Evolutionary conservation across 2,329 filamentous ascomycete genomes (phyloP), one percentile per base, ranked within the genome.

Genomic region (Ceratocystis smalleyi): DNA sequence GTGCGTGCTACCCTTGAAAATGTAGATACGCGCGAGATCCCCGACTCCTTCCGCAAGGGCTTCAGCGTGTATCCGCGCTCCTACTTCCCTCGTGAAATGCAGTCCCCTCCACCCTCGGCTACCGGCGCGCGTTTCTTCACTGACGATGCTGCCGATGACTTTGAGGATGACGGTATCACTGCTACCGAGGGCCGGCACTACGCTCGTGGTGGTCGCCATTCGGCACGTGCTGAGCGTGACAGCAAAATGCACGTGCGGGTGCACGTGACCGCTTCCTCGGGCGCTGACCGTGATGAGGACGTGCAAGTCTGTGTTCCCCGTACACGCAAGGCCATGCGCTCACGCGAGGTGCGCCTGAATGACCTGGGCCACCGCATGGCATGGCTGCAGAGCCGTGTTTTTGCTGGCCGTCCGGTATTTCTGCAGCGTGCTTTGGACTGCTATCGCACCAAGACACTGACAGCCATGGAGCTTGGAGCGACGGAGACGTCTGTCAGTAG

Each of bases 291-390:
- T 40, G 35, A 40, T 40, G 78, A 77, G 43, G 86, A 91, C 67
- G 81, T 81, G 22, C 86, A 90, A 71, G 79, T 95, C 45, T 82
- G 84, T 1, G 86, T 95, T 49, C 90, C 91, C 30, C 81, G 84
- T 66, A 85, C 91, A 74, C 84, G 84, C 61, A 85, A 83, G 71
- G 77, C 79, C 55, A 82, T 84, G 69, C 83, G 90, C 61, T 82
- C 80, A 61, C 94, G 89, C 76, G 92, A 97, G 73, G 85, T 94
- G n/a, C 83, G 89, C 60, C 77, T 97, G 67, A 97, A 97, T 72
- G 91, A 97, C 71, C 77, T 97, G 57, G 92, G 91, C 1, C 95
- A 95, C 73, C 84, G 92, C 59, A 95, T 99, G 88, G 91, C 89
- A 60, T 99, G 94, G 92, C 86, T 91, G 64, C 92, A 97, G 76